Evolutionary conservation across 768 basidiomycete species (phyloP).

Genomic region (Termitomyces sp.): DNA sequence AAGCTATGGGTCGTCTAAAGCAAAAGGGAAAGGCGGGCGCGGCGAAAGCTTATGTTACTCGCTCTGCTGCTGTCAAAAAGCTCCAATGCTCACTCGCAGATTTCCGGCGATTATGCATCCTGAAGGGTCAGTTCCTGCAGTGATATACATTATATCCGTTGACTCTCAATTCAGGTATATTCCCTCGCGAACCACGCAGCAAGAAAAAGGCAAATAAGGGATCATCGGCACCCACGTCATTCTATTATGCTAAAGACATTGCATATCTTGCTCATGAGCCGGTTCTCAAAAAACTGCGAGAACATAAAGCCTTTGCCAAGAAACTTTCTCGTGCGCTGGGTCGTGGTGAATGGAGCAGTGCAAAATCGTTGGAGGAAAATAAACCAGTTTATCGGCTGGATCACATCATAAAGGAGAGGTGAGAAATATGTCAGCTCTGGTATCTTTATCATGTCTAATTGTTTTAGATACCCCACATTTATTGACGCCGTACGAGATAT

Average conservation of each 20-base stretch:
- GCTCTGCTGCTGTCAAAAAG: slow-evolving; percentile 89
- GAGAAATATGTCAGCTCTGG: slow-evolving; percentile 16
- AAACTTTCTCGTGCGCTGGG: slow-evolving; percentile 92
- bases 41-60: slow-evolving; percentile 87
- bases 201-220: slow-evolving; percentile 96
- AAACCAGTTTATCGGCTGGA: slow-evolving; percentile 91
- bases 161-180: slow-evolving; percentile 64
- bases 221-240: slow-evolving; percentile 93
- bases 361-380: slow-evolving; percentile 90
- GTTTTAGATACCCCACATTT: slow-evolving; percentile 89
- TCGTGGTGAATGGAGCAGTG: slow-evolving; percentile 90
- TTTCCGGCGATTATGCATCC: slow-evolving; percentile 93
- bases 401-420: slow-evolving; percentile 98
- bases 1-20: slow-evolving; percentile 68
- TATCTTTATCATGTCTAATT: slow-evolving; percentile 4
- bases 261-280: slow-evolving; percentile 97
- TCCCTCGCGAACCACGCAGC: slow-evolving; percentile 91
- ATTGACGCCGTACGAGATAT: slow-evolving; percentile 93
- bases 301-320: slow-evolving; percentile 98
- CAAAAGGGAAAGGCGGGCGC: slow-evolving; percentile 90
- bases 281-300: slow-evolving; percentile 85
- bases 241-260: slow-evolving; percentile 98
- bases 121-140: slow-evolving; percentile 70
- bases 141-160: slow-evolving; percentile 7
- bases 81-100: slow-evolving; percentile 96